Conservation (phyloP, 1,284 basidiomycete genomes). For the Takashimella koratensis region DNA sequence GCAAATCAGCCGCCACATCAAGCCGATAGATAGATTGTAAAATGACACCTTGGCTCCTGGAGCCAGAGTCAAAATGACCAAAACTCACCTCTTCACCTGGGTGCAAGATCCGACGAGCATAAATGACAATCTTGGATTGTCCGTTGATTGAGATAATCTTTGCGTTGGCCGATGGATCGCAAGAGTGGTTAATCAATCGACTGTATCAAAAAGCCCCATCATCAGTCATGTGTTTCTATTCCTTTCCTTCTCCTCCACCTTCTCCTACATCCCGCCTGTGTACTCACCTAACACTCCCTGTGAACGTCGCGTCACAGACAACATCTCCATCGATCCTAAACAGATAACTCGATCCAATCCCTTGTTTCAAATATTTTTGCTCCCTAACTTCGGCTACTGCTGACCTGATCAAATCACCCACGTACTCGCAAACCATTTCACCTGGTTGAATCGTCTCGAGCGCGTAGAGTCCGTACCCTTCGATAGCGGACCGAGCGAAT, state of each 20-base stretch:
- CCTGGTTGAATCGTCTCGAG: constrained; percentile 89
- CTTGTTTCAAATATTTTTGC: constrained; percentile 91
- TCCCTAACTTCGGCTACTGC: constrained; percentile 96
- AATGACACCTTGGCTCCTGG: not conserved
- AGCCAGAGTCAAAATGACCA: constrained; percentile 51
- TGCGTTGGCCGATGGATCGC: constrained; percentile 94
- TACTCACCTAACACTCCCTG: constrained; percentile 90
- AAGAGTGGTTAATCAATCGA: constrained; percentile 92
- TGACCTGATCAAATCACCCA: constrained; percentile 92
- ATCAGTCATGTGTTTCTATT: not conserved
- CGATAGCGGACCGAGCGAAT: constrained; percentile 93
- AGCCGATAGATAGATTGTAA: too few relatives aligned
- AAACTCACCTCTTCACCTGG: constrained; percentile 93
- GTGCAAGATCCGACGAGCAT: constrained; percentile 90
- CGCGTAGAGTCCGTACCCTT: constrained; percentile 96
- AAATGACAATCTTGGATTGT: constrained; percentile 95
- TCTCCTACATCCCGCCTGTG: not conserved
- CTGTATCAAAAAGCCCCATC: constrained; percentile 56
- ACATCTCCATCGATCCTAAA: constrained; percentile 89
- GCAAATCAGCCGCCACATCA: too few relatives aligned
- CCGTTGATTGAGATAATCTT: constrained; percentile 98
- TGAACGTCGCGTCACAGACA: constrained; percentile 97
- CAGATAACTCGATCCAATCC: constrained; percentile 90
- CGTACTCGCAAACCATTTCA: constrained; percentile 99
- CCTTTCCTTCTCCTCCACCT: not conserved